Evolutionary conservation across 2,329 filamentous ascomycete species (phyloP), one percentile per base, ranked within the genome.

Genomic region (Teratosphaeria zuluensis): DNA sequence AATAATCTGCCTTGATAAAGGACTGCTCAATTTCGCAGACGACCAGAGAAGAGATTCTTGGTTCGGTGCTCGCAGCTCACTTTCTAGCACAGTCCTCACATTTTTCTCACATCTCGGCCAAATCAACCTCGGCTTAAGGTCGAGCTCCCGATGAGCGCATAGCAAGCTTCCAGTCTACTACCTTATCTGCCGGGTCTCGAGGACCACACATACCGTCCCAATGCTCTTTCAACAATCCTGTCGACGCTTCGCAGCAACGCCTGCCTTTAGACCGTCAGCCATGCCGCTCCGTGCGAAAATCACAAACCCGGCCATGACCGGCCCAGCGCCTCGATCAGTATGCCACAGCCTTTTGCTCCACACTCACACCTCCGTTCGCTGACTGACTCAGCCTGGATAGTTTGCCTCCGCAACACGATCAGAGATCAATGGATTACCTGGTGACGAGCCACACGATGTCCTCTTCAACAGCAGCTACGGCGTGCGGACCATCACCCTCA

Each of bases 391-490:
- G 42, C 42, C 42, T 21, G 42, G 42, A 48, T 48, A 48, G 42
- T 48, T 48, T 21, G 42, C 57, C 52, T 53, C 52, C 11, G 59
- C 68, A 30, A 61, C 63, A n/a, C 64, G 65, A 35, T 64, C 63
- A 30, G 62, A 64, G 19, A 73, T 69, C 64, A 83, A 80, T 69
- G 81, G 87, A 66, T 78, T 82, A 56, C 79, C 81, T 28, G 82
- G 77, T 59, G 90, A 96, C 74, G 86, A 91, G 56, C 80, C 86
- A 62, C 86, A 95, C 72, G 94, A 99, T 83, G 94, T 99, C 65
- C 80, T 96, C 61, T 99, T 99, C 81, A 85, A 85, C 75, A 90
- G 85, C 71, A 81, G 88, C 68, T 96, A 94, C 75, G 94, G 94
- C 63, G 83, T 97, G 55, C 89, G 94, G 63, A 91, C 88, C 66